A percentile compares a stretch with the other conserved stretches of the same genome.
Conservation (phyloP, 805 yeast species). For the Ogataea paraovalis region DNA sequence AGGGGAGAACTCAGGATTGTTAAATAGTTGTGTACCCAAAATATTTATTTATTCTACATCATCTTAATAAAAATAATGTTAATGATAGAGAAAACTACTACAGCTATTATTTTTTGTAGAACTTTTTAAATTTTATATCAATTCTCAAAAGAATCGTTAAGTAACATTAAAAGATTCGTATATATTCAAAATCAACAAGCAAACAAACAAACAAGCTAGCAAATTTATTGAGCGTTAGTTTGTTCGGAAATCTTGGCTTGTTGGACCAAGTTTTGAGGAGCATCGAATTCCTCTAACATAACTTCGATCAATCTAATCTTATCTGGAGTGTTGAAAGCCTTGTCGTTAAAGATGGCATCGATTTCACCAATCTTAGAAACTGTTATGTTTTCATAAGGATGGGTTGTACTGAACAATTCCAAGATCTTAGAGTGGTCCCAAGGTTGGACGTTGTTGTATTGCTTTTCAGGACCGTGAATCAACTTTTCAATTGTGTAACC, state of each 20-base stretch:
- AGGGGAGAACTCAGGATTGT: slow-evolving; percentile 49
- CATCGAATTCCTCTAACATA: slow-evolving; percentile 59
- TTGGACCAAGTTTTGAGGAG: slow-evolving; percentile 55
- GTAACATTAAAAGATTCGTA: neutral
- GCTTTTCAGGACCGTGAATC: slow-evolving; percentile 58
- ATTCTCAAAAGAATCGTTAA: neutral
- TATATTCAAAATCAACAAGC: neutral
- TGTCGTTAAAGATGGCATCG: slow-evolving; percentile 40
- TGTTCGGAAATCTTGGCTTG: slow-evolving; percentile 48
- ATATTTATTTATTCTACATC: neutral
- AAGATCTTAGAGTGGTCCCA: slow-evolving; percentile 56
- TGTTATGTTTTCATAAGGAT: slow-evolving; percentile 46
- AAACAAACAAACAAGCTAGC: neutral
- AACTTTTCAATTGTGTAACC: slow-evolving; percentile 67
- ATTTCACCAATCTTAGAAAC: slow-evolving; percentile 53
- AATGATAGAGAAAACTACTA: neutral
- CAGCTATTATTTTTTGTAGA: too few relatives aligned
- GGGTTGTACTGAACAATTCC: slow-evolving; percentile 52
- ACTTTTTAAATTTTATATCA: neutral
- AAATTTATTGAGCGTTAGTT: slow-evolving; percentile 12
- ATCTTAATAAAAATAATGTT: neutral
- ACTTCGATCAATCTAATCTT: slow-evolving; percentile 59
- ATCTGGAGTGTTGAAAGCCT: slow-evolving; percentile 44
- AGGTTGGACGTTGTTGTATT: slow-evolving; percentile 56
- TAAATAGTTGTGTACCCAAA: too few relatives aligned